Base-by-base conservation (phyloP, 75 land plant genomes). In the Cryptomeria japonica region DNA sequence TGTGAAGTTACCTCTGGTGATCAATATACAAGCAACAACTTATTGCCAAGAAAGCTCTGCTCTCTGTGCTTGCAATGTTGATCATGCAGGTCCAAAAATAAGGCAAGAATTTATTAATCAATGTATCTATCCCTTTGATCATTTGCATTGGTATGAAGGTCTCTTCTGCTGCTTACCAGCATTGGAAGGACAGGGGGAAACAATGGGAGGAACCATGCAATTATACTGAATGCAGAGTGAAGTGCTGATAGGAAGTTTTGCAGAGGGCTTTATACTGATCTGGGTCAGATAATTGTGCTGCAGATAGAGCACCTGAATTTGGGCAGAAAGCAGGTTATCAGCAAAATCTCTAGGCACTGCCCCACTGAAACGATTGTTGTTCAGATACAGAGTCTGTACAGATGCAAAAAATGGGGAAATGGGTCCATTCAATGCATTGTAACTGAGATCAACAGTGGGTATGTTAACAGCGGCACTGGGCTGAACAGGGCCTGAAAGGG, bases 211-310 rank as follows among this genome's bases (percentile, higher is more conserved):
- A 14, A 88, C 86, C 95, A 94, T 87, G 85, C 97, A 96, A 76
- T 96, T 96, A 86, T 96, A 93, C 89, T 95, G 97, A 37, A 95
- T 37, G 77, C 96, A 96, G 22, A 96, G 88, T 2, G 97, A 93
- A 82, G 86, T 88, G 61, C 87, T 90, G 72, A 91, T 86, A 0
- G 97, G 97, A 58, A 96, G 92, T 80, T 75, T 87, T 0, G 90
- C 90, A 46, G 87, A 82, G 11, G 94, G 89, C 12, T 85, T 84
- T 19, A 95, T 90, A 87, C 56, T 87, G 9, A 95, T 86, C 68
- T 88, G 87, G 12, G 92, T 90, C 83, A 96, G 83, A 61, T 87
- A 96, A 86, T 96, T 96, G 86, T 96, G 97, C 86, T 96, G 98
- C 79, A 96, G 83, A 83, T 93, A 96, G 15, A 96, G 89, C 6